These are phyloP conservation scores for Fusarium buxicola DNA, from an alignment of 2,329 filamentous ascomycete genomes.

Conservation along the genomic window DNA sequence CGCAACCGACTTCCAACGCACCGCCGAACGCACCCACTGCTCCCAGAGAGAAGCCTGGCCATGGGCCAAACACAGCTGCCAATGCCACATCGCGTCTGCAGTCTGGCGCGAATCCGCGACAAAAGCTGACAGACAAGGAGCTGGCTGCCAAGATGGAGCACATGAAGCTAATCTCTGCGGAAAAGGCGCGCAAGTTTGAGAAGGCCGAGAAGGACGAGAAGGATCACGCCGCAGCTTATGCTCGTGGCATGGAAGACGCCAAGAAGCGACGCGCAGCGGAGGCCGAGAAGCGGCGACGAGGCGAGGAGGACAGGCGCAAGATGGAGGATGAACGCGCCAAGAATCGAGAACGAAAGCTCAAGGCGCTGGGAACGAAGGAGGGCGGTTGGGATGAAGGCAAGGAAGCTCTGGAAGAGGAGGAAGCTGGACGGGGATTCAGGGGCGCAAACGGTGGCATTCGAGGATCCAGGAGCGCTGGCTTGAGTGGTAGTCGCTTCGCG, in stretches of 20 bases:
- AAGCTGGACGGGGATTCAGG: conserved; percentile 55
- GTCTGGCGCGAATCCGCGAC: conserved; percentile 69
- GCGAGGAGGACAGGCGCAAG: conserved; percentile 63
- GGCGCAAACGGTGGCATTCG: conserved; percentile 56
- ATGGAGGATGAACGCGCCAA: conserved; percentile 70
- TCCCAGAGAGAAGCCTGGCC: conserved; percentile 44
- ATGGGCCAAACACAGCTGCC: conserved; percentile 48
- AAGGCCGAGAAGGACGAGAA: conserved; percentile 68
- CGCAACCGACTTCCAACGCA: conserved; percentile 39
- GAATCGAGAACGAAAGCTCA: conserved; percentile 71
- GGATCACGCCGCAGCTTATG: conserved; percentile 65
- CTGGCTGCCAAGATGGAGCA: conserved; percentile 70
- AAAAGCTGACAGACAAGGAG: conserved; percentile 70
- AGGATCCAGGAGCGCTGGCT: conserved; percentile 53
- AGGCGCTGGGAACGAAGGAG: conserved; percentile 66
- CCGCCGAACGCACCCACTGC: conserved; percentile 49
- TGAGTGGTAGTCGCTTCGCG: conserved; percentile 59
- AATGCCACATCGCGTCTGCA: conserved; percentile 58
- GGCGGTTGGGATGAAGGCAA: conserved; percentile 71
- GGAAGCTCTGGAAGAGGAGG: conserved; percentile 56
- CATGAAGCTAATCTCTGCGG: conserved; percentile 68
- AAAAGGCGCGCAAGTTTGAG: conserved; percentile 70
- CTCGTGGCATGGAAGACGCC: conserved; percentile 67
- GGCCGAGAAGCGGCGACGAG: conserved; percentile 62
- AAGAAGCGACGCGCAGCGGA: conserved; percentile 64